Evolutionary conservation across 345 rosid genomes (phyloP).

Genomic region (Brassica rapa): DNA sequence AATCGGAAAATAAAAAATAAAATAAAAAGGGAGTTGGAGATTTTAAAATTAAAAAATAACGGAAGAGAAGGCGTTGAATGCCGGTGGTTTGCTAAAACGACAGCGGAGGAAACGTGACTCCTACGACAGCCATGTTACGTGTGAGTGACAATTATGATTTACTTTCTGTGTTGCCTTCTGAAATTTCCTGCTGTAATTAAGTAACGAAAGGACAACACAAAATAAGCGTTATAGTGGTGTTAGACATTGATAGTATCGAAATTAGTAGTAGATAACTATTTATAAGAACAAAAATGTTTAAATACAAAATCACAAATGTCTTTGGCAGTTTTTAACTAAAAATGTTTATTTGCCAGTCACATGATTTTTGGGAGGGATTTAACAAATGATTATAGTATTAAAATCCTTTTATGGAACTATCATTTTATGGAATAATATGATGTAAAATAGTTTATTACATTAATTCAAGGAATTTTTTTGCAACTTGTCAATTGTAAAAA

Average conservation of each 20-base stretch:
- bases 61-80: conserved; percentile 26
- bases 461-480: no score
- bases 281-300: neutral
- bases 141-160: conserved; percentile 7
- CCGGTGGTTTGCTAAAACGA: conserved; percentile 30
- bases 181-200: neutral
- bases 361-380: no score
- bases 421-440: no score
- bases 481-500: no score
- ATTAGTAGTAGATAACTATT: neutral
- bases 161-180: neutral
- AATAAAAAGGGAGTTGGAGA: neutral
- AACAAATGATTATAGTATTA: no score
- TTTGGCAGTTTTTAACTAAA: no score
- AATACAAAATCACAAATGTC: neutral
- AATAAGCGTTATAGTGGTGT: neutral
- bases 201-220: neutral
- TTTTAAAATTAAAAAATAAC: neutral
- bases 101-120: conserved; percentile 32
- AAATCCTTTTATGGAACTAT: no score
- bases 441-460: no score
- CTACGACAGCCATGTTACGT: conserved; percentile 21
- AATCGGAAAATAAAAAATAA: neutral
- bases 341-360: no score
- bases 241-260: neutral